Evolutionary conservation across 2,329 filamentous ascomycete species (phyloP).

Genomic region (Phoma sp.): DNA sequence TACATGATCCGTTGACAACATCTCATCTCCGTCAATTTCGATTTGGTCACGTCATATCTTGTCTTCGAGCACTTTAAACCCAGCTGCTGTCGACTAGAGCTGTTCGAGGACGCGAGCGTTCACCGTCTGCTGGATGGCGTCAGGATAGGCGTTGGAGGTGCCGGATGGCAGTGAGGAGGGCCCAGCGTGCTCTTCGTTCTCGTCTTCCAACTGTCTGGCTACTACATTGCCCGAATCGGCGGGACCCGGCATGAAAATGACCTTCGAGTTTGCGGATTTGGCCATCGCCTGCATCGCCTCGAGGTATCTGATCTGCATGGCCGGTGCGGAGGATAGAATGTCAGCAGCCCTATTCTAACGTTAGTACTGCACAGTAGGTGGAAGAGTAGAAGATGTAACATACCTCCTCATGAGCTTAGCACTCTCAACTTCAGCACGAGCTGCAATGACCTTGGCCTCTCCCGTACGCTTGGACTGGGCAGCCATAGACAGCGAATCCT

Average conservation of each 20-base stretch:
- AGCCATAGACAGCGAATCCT: constrained; percentile 96
- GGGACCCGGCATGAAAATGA: constrained; percentile 66
- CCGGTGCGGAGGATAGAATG: constrained; percentile 86
- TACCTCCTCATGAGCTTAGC: constrained; percentile 77
- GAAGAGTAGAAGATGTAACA: neutral
- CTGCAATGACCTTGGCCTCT: constrained; percentile 97
- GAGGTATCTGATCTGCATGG: constrained; percentile 80
- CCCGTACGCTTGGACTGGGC: constrained; percentile 98
- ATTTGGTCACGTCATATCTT: constrained; percentile 77
- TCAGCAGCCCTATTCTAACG: constrained; percentile 76
- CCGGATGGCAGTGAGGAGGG: neutral
- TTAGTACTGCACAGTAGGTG: neutral
- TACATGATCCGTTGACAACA: neutral
- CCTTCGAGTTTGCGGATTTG: constrained; percentile 86
- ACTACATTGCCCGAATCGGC: constrained; percentile 36
- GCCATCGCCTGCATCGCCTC: constrained; percentile 99
- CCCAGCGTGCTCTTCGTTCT: neutral
- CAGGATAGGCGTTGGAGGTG: neutral
- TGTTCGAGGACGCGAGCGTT: neutral
- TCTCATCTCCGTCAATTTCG: neutral
- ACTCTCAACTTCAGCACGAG: constrained; percentile 93
- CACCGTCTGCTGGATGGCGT: neutral
- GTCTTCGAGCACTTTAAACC: constrained; percentile 55
- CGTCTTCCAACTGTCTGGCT: neutral
- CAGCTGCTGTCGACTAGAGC: constrained; percentile 47